These are phyloP conservation scores for Beta lomatogona DNA, from an alignment of 179 eudicot genomes.

Conservation along the genomic window DNA sequence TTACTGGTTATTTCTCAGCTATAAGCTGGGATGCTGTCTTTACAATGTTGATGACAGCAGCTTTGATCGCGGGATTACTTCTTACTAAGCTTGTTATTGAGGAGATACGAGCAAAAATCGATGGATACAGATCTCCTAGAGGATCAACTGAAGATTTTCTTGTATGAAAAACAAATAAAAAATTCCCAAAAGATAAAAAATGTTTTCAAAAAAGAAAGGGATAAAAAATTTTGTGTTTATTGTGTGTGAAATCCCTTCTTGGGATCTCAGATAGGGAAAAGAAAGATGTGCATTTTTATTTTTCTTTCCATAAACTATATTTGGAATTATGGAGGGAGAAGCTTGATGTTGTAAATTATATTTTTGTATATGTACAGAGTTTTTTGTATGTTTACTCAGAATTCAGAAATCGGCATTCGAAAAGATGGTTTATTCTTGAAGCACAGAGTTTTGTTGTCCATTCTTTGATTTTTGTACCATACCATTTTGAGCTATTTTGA, in stretches of 20 bases:
- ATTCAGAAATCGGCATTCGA: conserved; percentile 10
- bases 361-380: conserved; percentile 15
- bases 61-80: conserved; percentile 76
- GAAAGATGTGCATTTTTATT: not conserved
- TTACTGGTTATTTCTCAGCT: conserved; percentile 77
- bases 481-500: not conserved
- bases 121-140: conserved; percentile 42
- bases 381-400: conserved; percentile 11
- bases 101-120: conserved; percentile 61
- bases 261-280: not conserved
- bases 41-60: conserved; percentile 84
- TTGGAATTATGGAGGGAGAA: conserved; percentile 21
- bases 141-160: conserved; percentile 22
- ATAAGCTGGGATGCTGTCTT: conserved; percentile 83
- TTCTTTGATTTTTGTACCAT: not conserved
- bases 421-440: conserved; percentile 3
- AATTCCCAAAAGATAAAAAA: not conserved
- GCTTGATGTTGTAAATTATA: conserved; percentile 26
- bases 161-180: conserved; percentile 33
- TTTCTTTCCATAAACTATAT: conserved; percentile 24
- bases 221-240: conserved; percentile 11
- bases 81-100: conserved; percentile 75
- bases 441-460: not conserved
- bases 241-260: conserved; percentile 16
- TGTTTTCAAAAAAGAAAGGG: not conserved